Evolutionary conservation across 2,329 filamentous ascomycete genomes (phyloP).

Genomic region (Calonectria pteridis): DNA sequence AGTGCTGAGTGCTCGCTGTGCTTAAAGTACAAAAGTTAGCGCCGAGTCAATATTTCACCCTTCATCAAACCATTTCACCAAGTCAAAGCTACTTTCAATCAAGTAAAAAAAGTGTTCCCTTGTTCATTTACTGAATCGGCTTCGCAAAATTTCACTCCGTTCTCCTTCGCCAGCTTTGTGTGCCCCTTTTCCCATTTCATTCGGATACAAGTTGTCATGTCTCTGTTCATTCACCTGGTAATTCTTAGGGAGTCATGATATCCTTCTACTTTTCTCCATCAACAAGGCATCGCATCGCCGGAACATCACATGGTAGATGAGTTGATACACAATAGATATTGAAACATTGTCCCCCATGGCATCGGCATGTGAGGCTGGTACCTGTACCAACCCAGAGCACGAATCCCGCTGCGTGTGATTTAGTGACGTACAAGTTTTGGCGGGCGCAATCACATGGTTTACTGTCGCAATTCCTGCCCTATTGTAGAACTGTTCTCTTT

Average conservation of each 20-base stretch:
- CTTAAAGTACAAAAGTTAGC: not conserved
- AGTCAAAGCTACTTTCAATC: not conserved
- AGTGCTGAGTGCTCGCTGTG: not conserved
- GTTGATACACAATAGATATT: not conserved
- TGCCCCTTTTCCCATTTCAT: not conserved
- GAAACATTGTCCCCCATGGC: too few species aligned
- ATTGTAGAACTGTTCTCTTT: not conserved
- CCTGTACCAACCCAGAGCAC: not conserved
- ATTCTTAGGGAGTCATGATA: not conserved
- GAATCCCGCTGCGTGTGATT: not conserved
- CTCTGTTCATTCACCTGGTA: not conserved
- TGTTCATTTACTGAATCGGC: not conserved
- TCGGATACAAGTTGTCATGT: not conserved
- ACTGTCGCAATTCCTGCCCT: not conserved
- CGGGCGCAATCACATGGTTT: not conserved
- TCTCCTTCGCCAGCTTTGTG: not conserved
- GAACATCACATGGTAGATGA: not conserved
- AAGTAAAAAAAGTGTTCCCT: not conserved
- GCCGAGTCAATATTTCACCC: not conserved
- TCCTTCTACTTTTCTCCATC: not conserved
- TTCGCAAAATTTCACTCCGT: not conserved
- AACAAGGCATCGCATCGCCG: not conserved
- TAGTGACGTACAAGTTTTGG: not conserved
- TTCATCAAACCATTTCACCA: not conserved
- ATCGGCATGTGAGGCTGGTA: not conserved